phyloP scores from a whole-genome alignment of 257 asterid genomes.

The Solanum bulbocastanum region DNA sequence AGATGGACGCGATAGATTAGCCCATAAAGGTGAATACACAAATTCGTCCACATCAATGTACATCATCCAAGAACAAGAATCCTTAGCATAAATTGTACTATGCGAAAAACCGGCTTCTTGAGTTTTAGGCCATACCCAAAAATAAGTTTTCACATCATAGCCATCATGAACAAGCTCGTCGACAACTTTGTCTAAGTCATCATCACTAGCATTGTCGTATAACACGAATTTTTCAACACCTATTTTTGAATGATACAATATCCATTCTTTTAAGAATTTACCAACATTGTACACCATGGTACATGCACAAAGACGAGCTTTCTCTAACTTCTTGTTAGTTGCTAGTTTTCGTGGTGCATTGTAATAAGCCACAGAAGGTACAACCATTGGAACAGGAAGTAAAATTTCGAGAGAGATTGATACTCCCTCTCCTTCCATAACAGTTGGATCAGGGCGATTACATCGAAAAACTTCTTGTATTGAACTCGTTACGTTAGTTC shows the following conservation, averaged over 20 bases:
- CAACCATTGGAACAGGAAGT: slow-evolving; percentile 28
- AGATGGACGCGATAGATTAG: slow-evolving; percentile 17
- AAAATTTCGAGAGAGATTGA: slow-evolving; percentile 45
- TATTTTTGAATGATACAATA: slow-evolving; percentile 50
- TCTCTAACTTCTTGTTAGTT: background rate
- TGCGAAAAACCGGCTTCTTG: slow-evolving; percentile 92
- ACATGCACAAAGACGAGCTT: slow-evolving; percentile 58
- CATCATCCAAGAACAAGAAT: slow-evolving; percentile 67
- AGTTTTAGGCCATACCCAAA: slow-evolving; percentile 83
- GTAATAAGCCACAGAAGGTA: slow-evolving; percentile 69
- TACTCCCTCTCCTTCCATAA: background rate
- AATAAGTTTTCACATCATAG: slow-evolving; percentile 31
- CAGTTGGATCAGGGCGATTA: slow-evolving; percentile 25
- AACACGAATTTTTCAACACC: slow-evolving; percentile 68
- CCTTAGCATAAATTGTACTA: slow-evolving; percentile 35
- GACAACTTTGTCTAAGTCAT: slow-evolving; percentile 24
- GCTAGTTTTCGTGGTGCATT: slow-evolving; percentile 36
- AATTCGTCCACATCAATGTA: slow-evolving; percentile 82
- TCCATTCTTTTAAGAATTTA: slow-evolving; percentile 68
- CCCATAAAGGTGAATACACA: slow-evolving; percentile 62
- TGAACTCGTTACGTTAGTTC: slow-evolving; percentile 57
- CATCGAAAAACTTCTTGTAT: slow-evolving; percentile 89
- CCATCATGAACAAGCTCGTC: slow-evolving; percentile 38
- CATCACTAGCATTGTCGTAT: slow-evolving; percentile 83
- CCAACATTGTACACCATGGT: slow-evolving; percentile 78